Conservation (phyloP, 805 yeast genomes). For the Tetrapisispora namnaoensis region DNA sequence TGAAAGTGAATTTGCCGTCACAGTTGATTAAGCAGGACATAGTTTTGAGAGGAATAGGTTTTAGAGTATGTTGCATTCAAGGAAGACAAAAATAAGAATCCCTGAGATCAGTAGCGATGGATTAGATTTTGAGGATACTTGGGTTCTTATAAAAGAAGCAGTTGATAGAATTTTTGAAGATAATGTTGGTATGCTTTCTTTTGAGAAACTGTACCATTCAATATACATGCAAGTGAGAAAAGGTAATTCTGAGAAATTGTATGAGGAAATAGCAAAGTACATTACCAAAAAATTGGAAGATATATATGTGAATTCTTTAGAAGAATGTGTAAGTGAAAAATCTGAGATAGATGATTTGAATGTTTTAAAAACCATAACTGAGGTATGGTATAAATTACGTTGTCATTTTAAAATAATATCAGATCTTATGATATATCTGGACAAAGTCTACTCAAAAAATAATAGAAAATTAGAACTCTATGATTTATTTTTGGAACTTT, state of each 20-base stretch:
- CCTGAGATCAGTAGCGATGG: conserved; percentile 33
- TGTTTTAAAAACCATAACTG: conserved; percentile 30
- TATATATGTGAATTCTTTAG: neutral
- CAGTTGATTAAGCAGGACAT: no score
- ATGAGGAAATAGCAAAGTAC: conserved; percentile 7
- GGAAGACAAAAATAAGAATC: conserved; percentile 52
- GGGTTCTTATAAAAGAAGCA: conserved; percentile 59
- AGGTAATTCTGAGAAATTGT: conserved; percentile 9
- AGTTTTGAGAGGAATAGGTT: neutral
- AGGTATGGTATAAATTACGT: conserved; percentile 59
- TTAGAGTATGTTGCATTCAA: neutral
- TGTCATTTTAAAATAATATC: conserved; percentile 67
- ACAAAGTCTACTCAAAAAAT: conserved; percentile 73
- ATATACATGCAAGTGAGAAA: conserved; percentile 65
- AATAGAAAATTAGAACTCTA: conserved; percentile 51
- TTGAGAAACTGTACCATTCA: conserved; percentile 71
- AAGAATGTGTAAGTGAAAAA: no score
- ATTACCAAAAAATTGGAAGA: conserved; percentile 7
- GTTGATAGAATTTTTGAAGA: conserved; percentile 61
- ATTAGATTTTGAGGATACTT: conserved; percentile 53
- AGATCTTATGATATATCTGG: conserved; percentile 79
- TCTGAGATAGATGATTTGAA: neutral
- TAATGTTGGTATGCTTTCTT: conserved; percentile 64
- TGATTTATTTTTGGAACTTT: conserved; percentile 63
- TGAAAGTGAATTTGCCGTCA: no score